phyloP scores from a whole-genome alignment of 2,329 filamentous ascomycete genomes.

The Parasarocladium wereldwijsianum region DNA sequence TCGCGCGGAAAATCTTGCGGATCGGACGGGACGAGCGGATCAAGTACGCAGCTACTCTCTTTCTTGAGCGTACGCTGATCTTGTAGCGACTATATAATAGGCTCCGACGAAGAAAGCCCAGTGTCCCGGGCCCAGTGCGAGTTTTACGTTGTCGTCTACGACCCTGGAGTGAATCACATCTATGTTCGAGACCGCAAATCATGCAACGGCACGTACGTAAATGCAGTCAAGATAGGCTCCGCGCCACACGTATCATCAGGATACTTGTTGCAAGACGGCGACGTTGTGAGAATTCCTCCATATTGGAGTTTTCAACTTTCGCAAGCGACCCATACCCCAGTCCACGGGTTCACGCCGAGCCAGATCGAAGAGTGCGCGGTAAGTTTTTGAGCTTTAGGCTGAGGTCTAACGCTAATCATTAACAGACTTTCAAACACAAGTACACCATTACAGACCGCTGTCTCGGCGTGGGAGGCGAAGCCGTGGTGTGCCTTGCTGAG shows the following conservation, averaged over 20 bases:
- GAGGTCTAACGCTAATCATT: conserved; percentile 2
- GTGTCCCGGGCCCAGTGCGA: conserved; percentile 41
- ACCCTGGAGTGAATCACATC: conserved; percentile 25
- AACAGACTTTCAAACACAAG: conserved; percentile 18
- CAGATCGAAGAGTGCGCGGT: conserved; percentile 20
- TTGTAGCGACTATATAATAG: conserved; percentile 23
- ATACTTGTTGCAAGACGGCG: conserved; percentile 34
- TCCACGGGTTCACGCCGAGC: conserved; percentile 13
- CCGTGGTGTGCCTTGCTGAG: conserved; percentile 21
- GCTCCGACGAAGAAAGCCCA: conserved; percentile 17
- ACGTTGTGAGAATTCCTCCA: conserved; percentile 27
- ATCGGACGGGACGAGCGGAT: conserved; percentile 19
- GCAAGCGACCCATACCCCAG: conserved; percentile 13
- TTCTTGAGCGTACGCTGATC: conserved; percentile 3
- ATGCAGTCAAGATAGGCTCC: conserved; percentile 27
- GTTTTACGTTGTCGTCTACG: conserved; percentile 38
- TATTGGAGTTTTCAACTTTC: conserved; percentile 21
- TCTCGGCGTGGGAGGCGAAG: conserved; percentile 23
- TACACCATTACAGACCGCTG: conserved; percentile 19
- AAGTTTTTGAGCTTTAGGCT: neutral
- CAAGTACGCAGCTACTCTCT: conserved; percentile 14
- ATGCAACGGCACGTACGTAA: conserved; percentile 37
- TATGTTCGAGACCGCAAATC: conserved; percentile 43
- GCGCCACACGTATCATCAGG: conserved; percentile 22
- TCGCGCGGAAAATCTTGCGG: conserved; percentile 15